These are phyloP conservation scores for Fusarium sp. DNA, from an alignment of 2,329 filamentous ascomycete genomes.

Conservation along the genomic window DNA sequence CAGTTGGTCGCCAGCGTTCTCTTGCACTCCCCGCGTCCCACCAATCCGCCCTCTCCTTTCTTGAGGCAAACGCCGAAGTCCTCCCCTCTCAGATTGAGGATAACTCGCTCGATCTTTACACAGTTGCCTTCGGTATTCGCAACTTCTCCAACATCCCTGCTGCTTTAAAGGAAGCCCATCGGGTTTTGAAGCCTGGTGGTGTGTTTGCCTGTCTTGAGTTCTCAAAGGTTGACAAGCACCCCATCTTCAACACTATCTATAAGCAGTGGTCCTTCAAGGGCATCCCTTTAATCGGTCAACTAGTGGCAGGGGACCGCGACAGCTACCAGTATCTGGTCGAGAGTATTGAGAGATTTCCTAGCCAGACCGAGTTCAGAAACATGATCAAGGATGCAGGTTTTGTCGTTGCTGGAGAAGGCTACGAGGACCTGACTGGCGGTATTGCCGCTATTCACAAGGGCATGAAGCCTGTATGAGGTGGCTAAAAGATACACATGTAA, in stretches of 20 bases:
- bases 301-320: conserved; percentile 92
- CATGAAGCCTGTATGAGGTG: conserved; percentile 74
- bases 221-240: conserved; percentile 79
- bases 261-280: conserved; percentile 96
- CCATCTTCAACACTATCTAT: conserved; percentile 84
- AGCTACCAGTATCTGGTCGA: conserved; percentile 99
- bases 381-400: conserved; percentile 91
- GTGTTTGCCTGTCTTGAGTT: conserved; percentile 98
- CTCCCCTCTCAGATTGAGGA: conserved; percentile 71
- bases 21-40: conserved; percentile 64
- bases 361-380: conserved; percentile 81
- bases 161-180: conserved; percentile 83
- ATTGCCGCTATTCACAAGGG: conserved; percentile 98
- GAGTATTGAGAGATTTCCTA: conserved; percentile 94
- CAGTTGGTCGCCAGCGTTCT: conserved; percentile 84
- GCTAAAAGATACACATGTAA: conserved; percentile 32
- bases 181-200: conserved; percentile 92
- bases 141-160: conserved; percentile 94
- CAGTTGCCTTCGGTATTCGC: conserved; percentile 95
- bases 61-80: conserved; percentile 90
- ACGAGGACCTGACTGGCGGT: conserved; percentile 89
- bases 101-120: conserved; percentile 90
- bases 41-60: conserved; percentile 72
- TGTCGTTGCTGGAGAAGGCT: conserved; percentile 81
- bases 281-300: conserved; percentile 93